Evolutionary conservation across 495 filamentous ascomycete genomes (phyloP), one percentile per base, ranked within the genome.

Genomic region (Lepidopterella palustris): DNA sequence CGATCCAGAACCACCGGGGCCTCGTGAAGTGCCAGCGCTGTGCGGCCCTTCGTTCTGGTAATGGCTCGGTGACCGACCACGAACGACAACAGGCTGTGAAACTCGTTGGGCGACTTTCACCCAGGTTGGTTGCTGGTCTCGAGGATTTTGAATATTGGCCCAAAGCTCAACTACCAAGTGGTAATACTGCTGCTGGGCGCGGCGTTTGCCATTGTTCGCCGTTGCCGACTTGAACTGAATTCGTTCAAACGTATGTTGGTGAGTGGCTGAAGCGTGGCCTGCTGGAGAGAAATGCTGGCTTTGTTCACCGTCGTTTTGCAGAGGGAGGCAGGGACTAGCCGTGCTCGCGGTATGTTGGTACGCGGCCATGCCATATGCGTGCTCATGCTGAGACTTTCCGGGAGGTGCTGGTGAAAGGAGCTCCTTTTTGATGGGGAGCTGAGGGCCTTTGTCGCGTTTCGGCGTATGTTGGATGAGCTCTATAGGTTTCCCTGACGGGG

Each of bases 171-270:
- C 87, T 27, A 96, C 82, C 27, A 97, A 78, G 63, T 95, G 91
- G 70, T 95, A 97, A 70, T 90, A 96, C 66, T 96, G 92, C 70
- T 97, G 92, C 10, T 89, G 88, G 0, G 92, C 90, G 45, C 92
- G 78, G 54, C 92, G 78, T 69, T 96, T 96, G 23, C 92, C 92
- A 61, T 97, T 97, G 75, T 97, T 97, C 3, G 91, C 90, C 0
- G 92, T 97, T 1, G 92, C 93, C 53, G 88, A 88, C 70, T 96
- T 95, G 78, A 97, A 97, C 67, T 97, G 92, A 45, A 97, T 96
- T 2, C 92, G 84, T 65, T 97, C 92, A 68, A 97, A 97, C 0
- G 87, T 88, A 53, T 72, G 71, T 48, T 65, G 62, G 55, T 59
- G 61, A 13, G 48, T 64, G 58, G 45, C 62, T 24, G 52, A 55